A percentile compares a stretch with the other conserved stretches of the same genome.
Evolutionary conservation across 768 basidiomycete species (phyloP).

Genomic region (Psilocybe cyanescens): DNA sequence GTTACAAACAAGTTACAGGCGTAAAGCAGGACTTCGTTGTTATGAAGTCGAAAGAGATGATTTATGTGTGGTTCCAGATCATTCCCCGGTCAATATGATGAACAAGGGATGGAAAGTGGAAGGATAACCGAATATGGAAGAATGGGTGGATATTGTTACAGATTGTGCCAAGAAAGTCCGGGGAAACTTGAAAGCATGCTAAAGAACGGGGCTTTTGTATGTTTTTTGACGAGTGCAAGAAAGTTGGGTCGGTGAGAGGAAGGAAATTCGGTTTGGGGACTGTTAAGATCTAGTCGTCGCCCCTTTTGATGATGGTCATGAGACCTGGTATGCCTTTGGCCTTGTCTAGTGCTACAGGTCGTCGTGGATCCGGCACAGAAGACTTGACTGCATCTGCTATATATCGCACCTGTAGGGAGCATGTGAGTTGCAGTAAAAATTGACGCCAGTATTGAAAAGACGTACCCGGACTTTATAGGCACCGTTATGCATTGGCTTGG

Average conservation of each 20-base stretch:
- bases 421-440: background rate
- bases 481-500: conserved; percentile 50
- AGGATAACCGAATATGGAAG: too few species aligned
- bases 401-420: conserved; percentile 57
- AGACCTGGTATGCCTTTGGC: conserved; percentile 68
- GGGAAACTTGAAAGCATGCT: too few species aligned
- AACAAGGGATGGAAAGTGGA: too few species aligned
- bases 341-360: conserved; percentile 64
- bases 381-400: conserved; percentile 62
- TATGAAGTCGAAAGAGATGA: background rate
- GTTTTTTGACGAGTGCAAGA: background rate
- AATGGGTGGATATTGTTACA: too few species aligned
- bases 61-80: too few species aligned
- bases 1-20: conserved; percentile 4
- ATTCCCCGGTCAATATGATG: too few species aligned
- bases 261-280: conserved; percentile 3
- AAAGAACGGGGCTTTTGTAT: too few species aligned
- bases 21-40: background rate
- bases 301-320: conserved; percentile 69
- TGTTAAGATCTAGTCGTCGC: conserved; percentile 22
- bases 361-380: conserved; percentile 53
- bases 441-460: conserved; percentile 2
- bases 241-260: background rate
- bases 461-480: conserved; percentile 66
- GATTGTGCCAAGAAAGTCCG: too few species aligned